Evolutionary conservation across 805 yeast genomes (phyloP).

Genomic region (Clavispora santaluciae): DNA sequence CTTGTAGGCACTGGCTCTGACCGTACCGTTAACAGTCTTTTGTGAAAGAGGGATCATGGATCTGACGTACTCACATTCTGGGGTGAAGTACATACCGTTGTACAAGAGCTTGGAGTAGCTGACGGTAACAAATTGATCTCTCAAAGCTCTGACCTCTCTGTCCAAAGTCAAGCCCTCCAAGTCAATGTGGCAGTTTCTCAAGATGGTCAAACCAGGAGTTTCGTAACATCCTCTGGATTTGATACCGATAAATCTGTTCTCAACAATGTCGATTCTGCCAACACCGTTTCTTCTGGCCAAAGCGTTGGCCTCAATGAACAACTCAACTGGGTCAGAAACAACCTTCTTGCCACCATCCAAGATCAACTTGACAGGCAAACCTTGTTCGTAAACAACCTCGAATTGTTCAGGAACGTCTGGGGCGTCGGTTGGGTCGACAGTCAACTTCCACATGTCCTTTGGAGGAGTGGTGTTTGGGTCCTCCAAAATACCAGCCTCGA

Average conservation of each 20-base stretch:
- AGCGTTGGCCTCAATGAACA: constrained; percentile 88
- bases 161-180: constrained; percentile 95
- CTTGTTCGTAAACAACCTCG: constrained; percentile 75
- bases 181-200: constrained; percentile 93
- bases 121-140: constrained; percentile 95
- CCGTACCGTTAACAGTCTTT: constrained; percentile 91
- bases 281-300: constrained; percentile 99
- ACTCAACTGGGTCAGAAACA: constrained; percentile 84
- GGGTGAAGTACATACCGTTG: constrained; percentile 97
- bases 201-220: constrained; percentile 95
- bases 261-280: constrained; percentile 98
- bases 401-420: constrained; percentile 91
- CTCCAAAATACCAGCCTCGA: constrained; percentile 98
- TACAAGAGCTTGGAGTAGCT: constrained; percentile 84
- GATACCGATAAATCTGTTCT: constrained; percentile 97
- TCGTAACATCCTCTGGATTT: constrained; percentile 99
- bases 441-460: constrained; percentile 99
- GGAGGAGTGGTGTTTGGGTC: constrained; percentile 99
- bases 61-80: constrained; percentile 96
- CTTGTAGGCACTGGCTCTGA: constrained; percentile 90
- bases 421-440: constrained; percentile 93
- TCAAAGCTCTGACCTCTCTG: constrained; percentile 94
- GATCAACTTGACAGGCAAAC: constrained; percentile 79
- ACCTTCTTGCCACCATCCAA: constrained; percentile 55
- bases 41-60: constrained; percentile 93